phyloP scores from a whole-genome alignment of 805 yeast species.

The Candida dajiaensis region DNA sequence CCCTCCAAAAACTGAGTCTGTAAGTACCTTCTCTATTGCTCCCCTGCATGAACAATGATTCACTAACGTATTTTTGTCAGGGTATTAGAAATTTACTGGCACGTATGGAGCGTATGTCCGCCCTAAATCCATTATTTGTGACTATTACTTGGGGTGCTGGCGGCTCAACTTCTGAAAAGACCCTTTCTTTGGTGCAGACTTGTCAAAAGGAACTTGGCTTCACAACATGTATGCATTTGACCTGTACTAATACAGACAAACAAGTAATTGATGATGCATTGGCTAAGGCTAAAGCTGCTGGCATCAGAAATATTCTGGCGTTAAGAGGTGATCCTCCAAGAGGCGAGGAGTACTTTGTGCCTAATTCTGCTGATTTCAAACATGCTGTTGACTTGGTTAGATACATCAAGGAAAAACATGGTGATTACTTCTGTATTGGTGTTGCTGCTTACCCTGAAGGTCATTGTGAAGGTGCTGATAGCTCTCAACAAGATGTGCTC shows the following conservation, averaged over 20 bases:
- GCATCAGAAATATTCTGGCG: slow-evolving; percentile 85
- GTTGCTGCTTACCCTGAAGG: slow-evolving; percentile 99
- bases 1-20: slow-evolving; percentile 90
- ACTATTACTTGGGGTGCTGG: slow-evolving; percentile 99
- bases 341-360: slow-evolving; percentile 54
- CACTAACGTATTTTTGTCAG: slow-evolving; percentile 16
- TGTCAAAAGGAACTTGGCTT: slow-evolving; percentile 70
- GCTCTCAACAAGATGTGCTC: slow-evolving; percentile 53
- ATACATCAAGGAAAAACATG: slow-evolving; percentile 66
- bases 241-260: slow-evolving; percentile 90
- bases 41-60: neutral
- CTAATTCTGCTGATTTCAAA: slow-evolving; percentile 39
- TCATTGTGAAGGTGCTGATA: slow-evolving; percentile 82
- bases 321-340: slow-evolving; percentile 95
- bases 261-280: slow-evolving; percentile 76
- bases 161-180: slow-evolving; percentile 85
- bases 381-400: slow-evolving; percentile 83
- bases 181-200: slow-evolving; percentile 73
- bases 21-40: slow-evolving; percentile 16
- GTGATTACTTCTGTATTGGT: slow-evolving; percentile 85
- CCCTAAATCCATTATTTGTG: slow-evolving; percentile 81
- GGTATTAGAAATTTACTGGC: slow-evolving; percentile 82
- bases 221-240: slow-evolving; percentile 91
- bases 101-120: slow-evolving; percentile 84
- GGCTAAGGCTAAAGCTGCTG: slow-evolving; percentile 60